Conservation (phyloP, 352 stramenopile species). For the Phytophthora ohioensis region DNA sequence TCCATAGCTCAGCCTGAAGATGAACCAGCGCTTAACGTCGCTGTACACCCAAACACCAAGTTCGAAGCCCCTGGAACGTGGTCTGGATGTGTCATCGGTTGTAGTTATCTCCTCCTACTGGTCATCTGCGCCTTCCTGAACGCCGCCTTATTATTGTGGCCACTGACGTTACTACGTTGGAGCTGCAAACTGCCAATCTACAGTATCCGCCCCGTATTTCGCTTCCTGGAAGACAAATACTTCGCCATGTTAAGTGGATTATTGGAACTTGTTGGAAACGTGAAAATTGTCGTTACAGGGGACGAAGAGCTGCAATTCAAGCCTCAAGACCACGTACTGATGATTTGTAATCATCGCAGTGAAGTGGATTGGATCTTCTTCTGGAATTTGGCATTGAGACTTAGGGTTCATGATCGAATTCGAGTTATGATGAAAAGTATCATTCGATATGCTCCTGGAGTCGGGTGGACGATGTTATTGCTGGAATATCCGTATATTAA, state of each 20-base stretch:
- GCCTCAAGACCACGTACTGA: slow-evolving; percentile 54
- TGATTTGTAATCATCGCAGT: slow-evolving; percentile 83
- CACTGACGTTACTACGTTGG: slow-evolving; percentile 55
- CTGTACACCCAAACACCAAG: slow-evolving; percentile 54
- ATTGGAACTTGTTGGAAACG: slow-evolving; percentile 62
- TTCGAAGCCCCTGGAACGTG: slow-evolving; percentile 58
- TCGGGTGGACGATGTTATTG: slow-evolving; percentile 76
- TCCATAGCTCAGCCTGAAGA: slow-evolving; percentile 26
- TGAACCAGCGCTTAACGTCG: slow-evolving; percentile 38
- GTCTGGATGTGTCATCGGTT: slow-evolving; percentile 52
- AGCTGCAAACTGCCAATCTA: slow-evolving; percentile 31
- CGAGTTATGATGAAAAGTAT: slow-evolving; percentile 84
- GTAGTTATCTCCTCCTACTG: slow-evolving; percentile 57
- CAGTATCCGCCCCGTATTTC: slow-evolving; percentile 41
- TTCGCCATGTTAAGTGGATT: slow-evolving; percentile 70
- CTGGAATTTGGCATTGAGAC: slow-evolving; percentile 74
- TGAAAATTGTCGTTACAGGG: slow-evolving; percentile 68
- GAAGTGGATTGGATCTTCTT: slow-evolving; percentile 89
- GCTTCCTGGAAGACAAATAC: slow-evolving; percentile 57
- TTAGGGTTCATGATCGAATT: slow-evolving; percentile 74
- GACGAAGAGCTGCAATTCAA: slow-evolving; percentile 60
- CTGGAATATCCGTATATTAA: slow-evolving; percentile 81
- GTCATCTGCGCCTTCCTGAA: slow-evolving; percentile 65
- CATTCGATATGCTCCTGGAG: slow-evolving; percentile 65
- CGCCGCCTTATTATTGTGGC: slow-evolving; percentile 72